phyloP scores from a whole-genome alignment of 345 rosid genomes.

The Brassica carinata region DNA sequence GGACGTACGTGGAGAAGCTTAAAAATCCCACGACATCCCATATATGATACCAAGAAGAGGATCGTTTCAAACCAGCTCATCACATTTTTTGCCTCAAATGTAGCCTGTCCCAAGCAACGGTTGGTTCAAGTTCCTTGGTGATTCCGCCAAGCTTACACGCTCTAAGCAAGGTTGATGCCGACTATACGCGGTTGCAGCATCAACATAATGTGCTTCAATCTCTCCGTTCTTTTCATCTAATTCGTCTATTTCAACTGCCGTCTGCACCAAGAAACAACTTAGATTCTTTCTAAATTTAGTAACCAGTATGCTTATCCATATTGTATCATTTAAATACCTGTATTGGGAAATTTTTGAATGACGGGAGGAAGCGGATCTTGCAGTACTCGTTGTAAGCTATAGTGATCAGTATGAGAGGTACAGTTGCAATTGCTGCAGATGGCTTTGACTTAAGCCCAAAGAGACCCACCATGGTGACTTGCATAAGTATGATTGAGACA shows the following conservation, averaged over 20 bases:
- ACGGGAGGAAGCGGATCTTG: slow-evolving; percentile 83
- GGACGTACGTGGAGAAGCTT: slow-evolving; percentile 14
- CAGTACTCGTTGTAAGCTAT: slow-evolving; percentile 82
- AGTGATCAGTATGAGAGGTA: slow-evolving; percentile 73
- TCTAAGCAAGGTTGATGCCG: slow-evolving; percentile 52
- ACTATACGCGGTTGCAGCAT: slow-evolving; percentile 56
- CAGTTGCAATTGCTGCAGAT: slow-evolving; percentile 70
- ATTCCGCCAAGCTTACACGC: slow-evolving; percentile 37
- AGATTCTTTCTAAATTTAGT: neutral
- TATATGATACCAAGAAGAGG: neutral
- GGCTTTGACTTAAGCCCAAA: slow-evolving; percentile 93
- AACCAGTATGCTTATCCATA: neutral
- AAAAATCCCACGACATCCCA: slow-evolving; percentile 1
- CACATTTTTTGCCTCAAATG: slow-evolving; percentile 6
- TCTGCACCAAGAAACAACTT: slow-evolving; percentile 47
- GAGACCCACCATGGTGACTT: slow-evolving; percentile 87
- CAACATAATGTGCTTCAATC: slow-evolving; percentile 48
- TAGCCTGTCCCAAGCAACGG: slow-evolving; percentile 44
- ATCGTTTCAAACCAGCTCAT: neutral
- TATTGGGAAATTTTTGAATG: slow-evolving; percentile 56
- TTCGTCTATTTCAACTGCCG: slow-evolving; percentile 74
- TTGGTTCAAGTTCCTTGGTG: slow-evolving; percentile 47
- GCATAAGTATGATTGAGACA: slow-evolving; percentile 81
- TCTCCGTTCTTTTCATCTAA: slow-evolving; percentile 52
- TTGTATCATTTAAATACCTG: slow-evolving; percentile 48